Evolutionary conservation across 2,329 filamentous ascomycete genomes (phyloP), one percentile per base, ranked within the genome.

Genomic region (Colletotrichum sp.): DNA sequence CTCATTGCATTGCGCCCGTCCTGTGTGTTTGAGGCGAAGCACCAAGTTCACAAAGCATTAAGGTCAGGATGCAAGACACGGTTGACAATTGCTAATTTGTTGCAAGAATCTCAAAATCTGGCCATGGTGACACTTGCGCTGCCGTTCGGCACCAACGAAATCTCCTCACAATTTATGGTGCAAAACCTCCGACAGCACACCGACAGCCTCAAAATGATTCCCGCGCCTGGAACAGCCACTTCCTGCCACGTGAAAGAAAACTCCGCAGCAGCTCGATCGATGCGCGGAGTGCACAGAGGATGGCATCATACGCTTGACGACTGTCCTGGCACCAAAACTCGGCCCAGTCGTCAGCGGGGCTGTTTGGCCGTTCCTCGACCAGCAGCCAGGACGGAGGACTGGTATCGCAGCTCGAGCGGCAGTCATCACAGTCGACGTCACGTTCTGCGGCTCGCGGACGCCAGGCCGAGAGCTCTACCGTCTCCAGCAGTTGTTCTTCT

Each of bases 21-120:
- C 21, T 6, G 10, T 57, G 10, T 24, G 21, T 57, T 57, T 57
- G n/a, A 9, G 18, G 48, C 3, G 6, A 55, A 55, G 48, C 52
- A 57, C 15, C 21, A 57, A 57, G 12, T 8, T n/a, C 39, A 3
- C 39, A 8, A n/a, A 43, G 16, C 16, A n/a, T n/a, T 2, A 43
- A 43, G 15, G 15, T 39, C 15, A 9, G 3, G 15, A 57, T 6
- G 52, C 5, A 57, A 26, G 13, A 0, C 52, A 57, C 3, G 0
- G 21, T 7, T 13, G 12, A 24, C 8, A 2, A 57, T 1, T 8
- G 9, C 10, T 0, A 26, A 26, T 26, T 57, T 26, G 0, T 7
- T 57, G 1, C 21, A 26, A 21, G 3, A 15, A 7, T 13, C 6
- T 57, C 52, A 57, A 24, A 18, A 3, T 57, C 21, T 57, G 0